Evolutionary conservation across 306 rosid species (phyloP).

Genomic region (Boehmeria nivea): DNA sequence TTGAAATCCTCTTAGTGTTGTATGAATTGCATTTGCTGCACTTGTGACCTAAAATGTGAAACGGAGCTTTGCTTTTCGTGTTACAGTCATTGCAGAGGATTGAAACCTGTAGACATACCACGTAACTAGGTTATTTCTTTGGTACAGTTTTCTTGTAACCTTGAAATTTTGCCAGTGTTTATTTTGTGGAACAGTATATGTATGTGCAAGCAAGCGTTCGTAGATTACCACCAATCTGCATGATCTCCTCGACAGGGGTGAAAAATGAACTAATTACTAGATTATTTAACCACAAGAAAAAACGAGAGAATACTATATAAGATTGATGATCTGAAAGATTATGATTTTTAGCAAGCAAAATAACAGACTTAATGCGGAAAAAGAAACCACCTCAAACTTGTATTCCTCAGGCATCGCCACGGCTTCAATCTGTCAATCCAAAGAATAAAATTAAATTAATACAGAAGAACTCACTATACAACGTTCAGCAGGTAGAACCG

Average conservation of each 20-base stretch:
- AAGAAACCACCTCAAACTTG: constrained; percentile 43
- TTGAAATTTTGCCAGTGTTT: constrained; percentile 6
- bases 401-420: constrained; percentile 41
- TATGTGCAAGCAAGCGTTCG: no score
- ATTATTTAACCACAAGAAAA: no score
- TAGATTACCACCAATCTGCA: no score
- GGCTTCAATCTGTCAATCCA: constrained; percentile 34
- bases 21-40: constrained; percentile 56
- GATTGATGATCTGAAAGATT: not conserved
- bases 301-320: no score
- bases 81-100: constrained; percentile 74
- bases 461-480: not conserved
- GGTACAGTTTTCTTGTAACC: no score
- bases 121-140: no score
- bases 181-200: constrained; percentile 2
- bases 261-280: no score
- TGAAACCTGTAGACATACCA: constrained; percentile 44
- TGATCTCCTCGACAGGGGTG: no score
- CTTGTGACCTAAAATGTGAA: constrained; percentile 59
- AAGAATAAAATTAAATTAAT: not conserved
- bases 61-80: constrained; percentile 33
- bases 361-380: constrained; percentile 11
- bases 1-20: constrained; percentile 59
- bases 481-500: constrained; percentile 1
- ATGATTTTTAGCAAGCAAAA: not conserved